Conservation (phyloP, 2,329 filamentous ascomycete genomes). For the Metarhizium anisopliae region DNA sequence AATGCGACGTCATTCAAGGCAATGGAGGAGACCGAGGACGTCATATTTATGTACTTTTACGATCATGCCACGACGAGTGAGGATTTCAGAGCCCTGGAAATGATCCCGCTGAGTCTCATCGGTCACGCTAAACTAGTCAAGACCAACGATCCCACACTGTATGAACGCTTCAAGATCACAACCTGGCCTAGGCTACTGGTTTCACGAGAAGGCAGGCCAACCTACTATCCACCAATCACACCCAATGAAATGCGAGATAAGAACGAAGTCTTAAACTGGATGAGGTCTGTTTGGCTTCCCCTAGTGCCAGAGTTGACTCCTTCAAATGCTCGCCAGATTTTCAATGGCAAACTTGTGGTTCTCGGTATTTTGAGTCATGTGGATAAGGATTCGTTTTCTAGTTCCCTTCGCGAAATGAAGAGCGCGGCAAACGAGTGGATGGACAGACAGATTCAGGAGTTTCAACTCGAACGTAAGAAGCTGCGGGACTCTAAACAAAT, state of each 20-base stretch:
- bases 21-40: constrained; percentile 86
- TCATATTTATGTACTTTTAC: constrained; percentile 96
- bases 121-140: constrained; percentile 90
- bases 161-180: constrained; percentile 83
- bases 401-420: constrained; percentile 83
- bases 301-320: constrained; percentile 91
- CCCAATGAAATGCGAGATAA: constrained; percentile 90
- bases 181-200: constrained; percentile 94
- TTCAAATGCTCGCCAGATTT: constrained; percentile 85
- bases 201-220: constrained; percentile 78
- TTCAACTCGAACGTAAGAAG: constrained; percentile 89
- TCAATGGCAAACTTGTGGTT: constrained; percentile 92
- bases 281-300: constrained; percentile 92
- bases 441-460: constrained; percentile 86
- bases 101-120: constrained; percentile 78
- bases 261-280: constrained; percentile 72
- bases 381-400: constrained; percentile 67
- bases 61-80: constrained; percentile 89
- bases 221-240: constrained; percentile 79
- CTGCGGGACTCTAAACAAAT: constrained; percentile 90
- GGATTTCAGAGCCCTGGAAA: constrained; percentile 82
- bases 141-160: constrained; percentile 69
- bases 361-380: constrained; percentile 79
- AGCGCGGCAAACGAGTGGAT: constrained; percentile 96
- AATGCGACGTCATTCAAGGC: constrained; percentile 67